A percentile compares a stretch with the other conserved stretches of the same genome.
Conservation (phyloP, 2,329 filamentous ascomycete species). For the Colletotrichum tropicicola region DNA sequence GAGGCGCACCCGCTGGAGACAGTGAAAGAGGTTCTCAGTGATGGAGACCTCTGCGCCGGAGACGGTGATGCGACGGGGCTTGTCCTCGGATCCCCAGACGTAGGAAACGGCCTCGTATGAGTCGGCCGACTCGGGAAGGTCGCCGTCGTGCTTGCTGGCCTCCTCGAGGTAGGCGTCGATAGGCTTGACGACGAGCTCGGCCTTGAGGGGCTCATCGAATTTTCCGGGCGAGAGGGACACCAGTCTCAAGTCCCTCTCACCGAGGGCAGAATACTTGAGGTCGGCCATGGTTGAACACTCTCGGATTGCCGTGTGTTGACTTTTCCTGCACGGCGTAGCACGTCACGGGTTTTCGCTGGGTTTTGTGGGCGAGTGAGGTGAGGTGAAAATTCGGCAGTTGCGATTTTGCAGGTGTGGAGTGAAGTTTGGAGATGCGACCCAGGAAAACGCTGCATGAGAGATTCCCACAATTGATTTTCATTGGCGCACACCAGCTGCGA, state of each 20-base stretch:
- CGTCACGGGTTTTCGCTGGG: not conserved
- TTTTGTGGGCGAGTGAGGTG: not conserved
- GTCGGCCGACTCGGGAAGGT: conserved; percentile 4
- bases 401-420: conserved; percentile 27
- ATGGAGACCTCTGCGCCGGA: conserved; percentile 5
- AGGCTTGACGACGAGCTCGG: conserved; percentile 2
- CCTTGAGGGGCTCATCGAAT: conserved; percentile 10
- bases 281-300: not conserved
- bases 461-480: conserved; percentile 20
- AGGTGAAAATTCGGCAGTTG: conserved; percentile 6
- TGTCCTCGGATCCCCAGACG: conserved; percentile 27
- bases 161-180: conserved; percentile 26
- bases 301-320: not conserved
- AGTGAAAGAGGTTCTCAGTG: conserved; percentile 20
- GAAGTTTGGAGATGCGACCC: conserved; percentile 20
- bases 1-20: conserved; percentile 26
- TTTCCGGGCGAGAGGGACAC: conserved; percentile 11
- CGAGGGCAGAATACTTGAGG: conserved; percentile 7
- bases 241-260: conserved; percentile 26
- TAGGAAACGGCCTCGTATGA: conserved; percentile 31
- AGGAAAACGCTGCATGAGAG: conserved; percentile 17
- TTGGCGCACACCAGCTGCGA: not conserved
- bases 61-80: conserved; percentile 11
- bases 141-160: conserved; percentile 13
- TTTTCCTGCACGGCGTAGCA: not conserved